phyloP scores from a whole-genome alignment of 176 grass and related monocot genomes.

The Leersia perrieri region DNA sequence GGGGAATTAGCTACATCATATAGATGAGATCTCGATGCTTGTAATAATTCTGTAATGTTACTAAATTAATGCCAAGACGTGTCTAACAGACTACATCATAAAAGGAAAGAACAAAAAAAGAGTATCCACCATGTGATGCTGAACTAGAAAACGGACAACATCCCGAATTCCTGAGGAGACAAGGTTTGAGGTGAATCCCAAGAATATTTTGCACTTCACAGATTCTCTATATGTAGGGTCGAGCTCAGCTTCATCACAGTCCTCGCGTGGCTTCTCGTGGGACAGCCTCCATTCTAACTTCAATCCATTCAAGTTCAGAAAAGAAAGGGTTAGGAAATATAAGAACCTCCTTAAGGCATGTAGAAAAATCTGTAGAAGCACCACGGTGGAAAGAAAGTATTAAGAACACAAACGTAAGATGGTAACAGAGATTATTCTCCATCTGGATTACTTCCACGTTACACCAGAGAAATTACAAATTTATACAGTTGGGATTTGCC shows the following conservation, averaged over 20 bases:
- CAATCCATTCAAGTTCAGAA: constrained; percentile 25
- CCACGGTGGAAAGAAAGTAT: background rate
- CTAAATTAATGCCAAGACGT: background rate
- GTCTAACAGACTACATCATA: background rate
- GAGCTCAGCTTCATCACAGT: constrained; percentile 58
- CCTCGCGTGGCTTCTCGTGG: constrained; percentile 54
- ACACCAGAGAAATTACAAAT: background rate
- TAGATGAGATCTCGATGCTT: background rate
- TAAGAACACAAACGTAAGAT: background rate
- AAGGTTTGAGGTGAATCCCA: constrained; percentile 98
- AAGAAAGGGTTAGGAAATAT: constrained; percentile 25
- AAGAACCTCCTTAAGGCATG: background rate
- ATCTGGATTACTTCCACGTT: background rate
- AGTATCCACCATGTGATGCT: constrained; percentile 85
- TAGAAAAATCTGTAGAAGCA: background rate
- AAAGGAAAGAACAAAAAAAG: background rate
- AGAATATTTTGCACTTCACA: constrained; percentile 92
- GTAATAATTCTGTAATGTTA: background rate
- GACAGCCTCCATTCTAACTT: constrained; percentile 92
- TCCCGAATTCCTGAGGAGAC: constrained; percentile 88
- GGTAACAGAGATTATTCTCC: background rate
- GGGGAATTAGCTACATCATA: background rate
- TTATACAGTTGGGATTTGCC: background rate
- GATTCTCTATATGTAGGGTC: constrained; percentile 71
- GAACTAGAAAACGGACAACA: constrained; percentile 70